These are phyloP conservation scores for Phytophthora sp. DNA, from an alignment of 352 stramenopile species.

Conservation along the genomic window DNA sequence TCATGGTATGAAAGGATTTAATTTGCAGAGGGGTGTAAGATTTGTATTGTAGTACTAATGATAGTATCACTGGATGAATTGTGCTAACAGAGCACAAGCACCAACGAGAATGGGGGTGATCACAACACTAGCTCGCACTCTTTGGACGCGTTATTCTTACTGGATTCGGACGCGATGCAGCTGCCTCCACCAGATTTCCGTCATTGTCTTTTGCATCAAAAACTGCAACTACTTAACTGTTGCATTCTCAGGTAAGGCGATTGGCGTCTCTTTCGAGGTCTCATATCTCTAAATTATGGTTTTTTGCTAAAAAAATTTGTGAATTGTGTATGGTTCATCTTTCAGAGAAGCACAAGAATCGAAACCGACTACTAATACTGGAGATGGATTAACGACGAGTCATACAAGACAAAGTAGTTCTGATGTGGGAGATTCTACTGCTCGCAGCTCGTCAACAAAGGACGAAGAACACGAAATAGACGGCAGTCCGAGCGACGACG, in stretches of 20 bases:
- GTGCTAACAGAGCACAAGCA: conserved; percentile 41
- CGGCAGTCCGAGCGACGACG: conserved; percentile 66
- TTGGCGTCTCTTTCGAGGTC: no score
- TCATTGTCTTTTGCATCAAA: conserved; percentile 82
- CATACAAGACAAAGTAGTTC: not conserved
- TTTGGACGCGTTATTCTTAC: conserved; percentile 58
- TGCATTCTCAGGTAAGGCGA: conserved; percentile 68
- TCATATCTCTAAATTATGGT: no score
- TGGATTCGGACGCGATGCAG: conserved; percentile 52
- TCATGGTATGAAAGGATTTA: conserved; percentile 53
- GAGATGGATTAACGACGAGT: conserved; percentile 11
- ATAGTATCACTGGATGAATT: not conserved
- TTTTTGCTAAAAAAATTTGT: no score
- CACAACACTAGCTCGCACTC: conserved; percentile 44
- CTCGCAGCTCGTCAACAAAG: not conserved
- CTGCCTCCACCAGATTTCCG: conserved; percentile 70
- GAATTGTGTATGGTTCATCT: not conserved
- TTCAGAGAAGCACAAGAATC: conserved; percentile 39
- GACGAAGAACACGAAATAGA: conserved; percentile 22
- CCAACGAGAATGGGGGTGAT: conserved; percentile 28
- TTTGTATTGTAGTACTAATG: conserved; percentile 1
- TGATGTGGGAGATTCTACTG: not conserved
- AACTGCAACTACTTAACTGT: conserved; percentile 80
- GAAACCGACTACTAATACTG: conserved; percentile 17
- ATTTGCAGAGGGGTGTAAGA: no score